phyloP scores from a whole-genome alignment of 345 rosid genomes.

The Citrus sp. region DNA sequence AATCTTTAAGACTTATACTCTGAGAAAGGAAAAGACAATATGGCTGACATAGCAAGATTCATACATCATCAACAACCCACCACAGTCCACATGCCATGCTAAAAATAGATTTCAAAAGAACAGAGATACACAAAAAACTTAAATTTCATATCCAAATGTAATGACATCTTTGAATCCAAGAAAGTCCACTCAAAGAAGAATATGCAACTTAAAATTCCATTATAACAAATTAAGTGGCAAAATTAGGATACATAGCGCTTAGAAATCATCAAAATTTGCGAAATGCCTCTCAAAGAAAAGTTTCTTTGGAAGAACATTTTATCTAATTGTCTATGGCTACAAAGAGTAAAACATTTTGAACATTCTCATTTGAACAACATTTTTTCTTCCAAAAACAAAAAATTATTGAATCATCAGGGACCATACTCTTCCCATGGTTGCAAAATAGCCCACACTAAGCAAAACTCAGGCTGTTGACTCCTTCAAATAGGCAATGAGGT shows the following conservation, averaged over 20 bases:
- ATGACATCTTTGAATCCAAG: background rate
- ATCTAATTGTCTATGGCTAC: background rate
- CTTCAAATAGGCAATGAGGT: conserved; percentile 76
- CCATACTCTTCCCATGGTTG: background rate
- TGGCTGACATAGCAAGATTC: background rate
- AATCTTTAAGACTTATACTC: background rate
- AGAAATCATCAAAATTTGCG: background rate
- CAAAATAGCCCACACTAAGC: conserved; percentile 3
- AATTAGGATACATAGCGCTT: background rate
- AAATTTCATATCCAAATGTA: background rate
- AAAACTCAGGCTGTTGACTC: conserved; percentile 47
- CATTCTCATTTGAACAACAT: background rate
- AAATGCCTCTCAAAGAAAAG: background rate
- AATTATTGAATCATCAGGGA: background rate
- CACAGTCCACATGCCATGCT: background rate
- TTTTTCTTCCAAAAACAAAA: background rate
- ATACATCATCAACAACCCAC: background rate
- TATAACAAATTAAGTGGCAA: background rate
- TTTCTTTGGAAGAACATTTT: background rate
- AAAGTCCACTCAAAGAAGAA: background rate
- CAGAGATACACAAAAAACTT: background rate
- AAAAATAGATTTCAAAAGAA: background rate
- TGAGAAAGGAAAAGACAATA: background rate
- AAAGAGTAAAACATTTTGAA: background rate
- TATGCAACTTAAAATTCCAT: background rate